Evolutionary conservation across 140 eudicot species (phyloP).

Genomic region (Senecio squalidus): DNA sequence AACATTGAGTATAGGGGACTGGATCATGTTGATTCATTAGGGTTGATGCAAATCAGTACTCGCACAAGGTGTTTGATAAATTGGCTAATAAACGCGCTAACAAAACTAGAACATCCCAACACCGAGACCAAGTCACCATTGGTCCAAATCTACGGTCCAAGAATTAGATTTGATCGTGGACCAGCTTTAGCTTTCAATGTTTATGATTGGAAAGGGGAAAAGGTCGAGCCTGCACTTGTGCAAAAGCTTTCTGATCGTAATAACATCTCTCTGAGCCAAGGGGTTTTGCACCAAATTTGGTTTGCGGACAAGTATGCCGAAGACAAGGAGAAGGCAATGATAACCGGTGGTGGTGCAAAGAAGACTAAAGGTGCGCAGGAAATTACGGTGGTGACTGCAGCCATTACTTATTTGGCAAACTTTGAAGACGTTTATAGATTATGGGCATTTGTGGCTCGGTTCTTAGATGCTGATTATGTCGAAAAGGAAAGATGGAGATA

Average conservation of each 20-base stretch:
- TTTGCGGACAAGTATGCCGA: slow-evolving; percentile 63
- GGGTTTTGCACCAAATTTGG: slow-evolving; percentile 61
- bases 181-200: slow-evolving; percentile 82
- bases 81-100: slow-evolving; percentile 73
- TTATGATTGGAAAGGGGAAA: slow-evolving; percentile 87
- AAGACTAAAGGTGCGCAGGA: slow-evolving; percentile 30
- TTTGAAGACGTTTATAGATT: slow-evolving; percentile 81
- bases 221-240: slow-evolving; percentile 72
- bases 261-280: slow-evolving; percentile 68
- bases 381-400: slow-evolving; percentile 61
- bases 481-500: slow-evolving; percentile 98
- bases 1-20: slow-evolving; percentile 59
- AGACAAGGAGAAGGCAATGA: slow-evolving; percentile 31
- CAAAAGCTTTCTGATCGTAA: slow-evolving; percentile 89
- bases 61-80: slow-evolving; percentile 77
- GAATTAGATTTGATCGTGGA: slow-evolving; percentile 73
- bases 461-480: slow-evolving; percentile 92
- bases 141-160: slow-evolving; percentile 84
- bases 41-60: slow-evolving; percentile 52
- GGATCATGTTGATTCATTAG: slow-evolving; percentile 85
- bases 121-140: slow-evolving; percentile 53
- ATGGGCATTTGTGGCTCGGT: slow-evolving; percentile 85
- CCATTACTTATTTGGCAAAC: slow-evolving; percentile 59
- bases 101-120: slow-evolving; percentile 75
- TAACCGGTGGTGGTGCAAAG: slow-evolving; percentile 31